Evolutionary conservation across 208 protist species (phyloP).

Genomic region (Crithidia bombi): DNA sequence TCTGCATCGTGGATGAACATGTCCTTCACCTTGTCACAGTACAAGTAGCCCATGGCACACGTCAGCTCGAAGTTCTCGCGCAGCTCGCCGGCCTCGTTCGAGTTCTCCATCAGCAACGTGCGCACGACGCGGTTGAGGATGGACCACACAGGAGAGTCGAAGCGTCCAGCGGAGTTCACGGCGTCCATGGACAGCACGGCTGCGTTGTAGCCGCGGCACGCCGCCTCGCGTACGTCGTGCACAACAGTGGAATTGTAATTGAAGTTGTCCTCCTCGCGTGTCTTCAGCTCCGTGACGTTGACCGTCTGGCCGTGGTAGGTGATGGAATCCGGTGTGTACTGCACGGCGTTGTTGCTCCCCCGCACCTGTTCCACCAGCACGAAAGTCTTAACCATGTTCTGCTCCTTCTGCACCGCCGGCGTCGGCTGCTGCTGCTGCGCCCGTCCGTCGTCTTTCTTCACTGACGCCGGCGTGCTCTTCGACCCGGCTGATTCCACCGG

Average conservation of each 20-base stretch:
- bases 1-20: constrained; percentile 42
- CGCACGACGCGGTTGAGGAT: constrained; percentile 68
- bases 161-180: constrained; percentile 53
- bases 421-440: constrained; percentile 6
- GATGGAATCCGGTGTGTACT: constrained; percentile 34
- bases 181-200: constrained; percentile 70
- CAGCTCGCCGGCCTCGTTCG: constrained; percentile 25
- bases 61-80: constrained; percentile 50
- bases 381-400: constrained; percentile 66
- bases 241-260: constrained; percentile 66
- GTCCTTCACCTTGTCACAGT: constrained; percentile 74
- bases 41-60: constrained; percentile 69
- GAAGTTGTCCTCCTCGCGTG: constrained; percentile 52
- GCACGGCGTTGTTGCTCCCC: constrained; percentile 42
- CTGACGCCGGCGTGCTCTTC: constrained; percentile 12
- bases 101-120: constrained; percentile 51
- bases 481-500: neutral
- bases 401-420: constrained; percentile 1
- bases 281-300: constrained; percentile 61
- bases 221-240: constrained; percentile 49
- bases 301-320: constrained; percentile 41
- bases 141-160: constrained; percentile 74
- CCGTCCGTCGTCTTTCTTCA: constrained; percentile 2
- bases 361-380: constrained; percentile 64
- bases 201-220: constrained; percentile 71